Evolutionary conservation across 306 rosid genomes (phyloP).

Genomic region (Mimosa bimucronata): DNA sequence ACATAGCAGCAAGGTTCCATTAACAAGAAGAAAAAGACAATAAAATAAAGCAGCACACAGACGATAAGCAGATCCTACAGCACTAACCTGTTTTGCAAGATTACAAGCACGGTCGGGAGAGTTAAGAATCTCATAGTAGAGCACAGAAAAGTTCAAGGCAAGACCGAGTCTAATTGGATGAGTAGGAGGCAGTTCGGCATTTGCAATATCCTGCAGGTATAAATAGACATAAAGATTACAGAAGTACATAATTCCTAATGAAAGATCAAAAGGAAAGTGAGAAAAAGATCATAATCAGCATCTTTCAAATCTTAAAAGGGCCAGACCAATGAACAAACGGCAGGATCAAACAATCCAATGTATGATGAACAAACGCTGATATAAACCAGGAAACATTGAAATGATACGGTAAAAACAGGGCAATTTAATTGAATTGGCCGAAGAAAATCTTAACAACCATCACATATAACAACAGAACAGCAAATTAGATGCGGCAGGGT

Average conservation of each 20-base stretch:
- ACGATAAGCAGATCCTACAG: not conserved
- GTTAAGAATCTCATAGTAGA: constrained; percentile 94
- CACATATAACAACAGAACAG: not conserved
- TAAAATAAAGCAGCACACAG: not conserved
- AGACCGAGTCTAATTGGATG: constrained; percentile 98
- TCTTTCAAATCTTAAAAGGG: not conserved
- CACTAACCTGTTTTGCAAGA: constrained; percentile 92
- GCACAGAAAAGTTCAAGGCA: constrained; percentile 95
- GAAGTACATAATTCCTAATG: not conserved
- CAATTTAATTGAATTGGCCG: not conserved
- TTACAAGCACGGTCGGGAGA: constrained; percentile 99
- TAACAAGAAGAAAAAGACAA: not conserved
- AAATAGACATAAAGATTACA: not conserved
- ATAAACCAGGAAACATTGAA: not conserved
- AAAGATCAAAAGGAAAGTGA: not conserved
- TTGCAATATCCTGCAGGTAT: constrained; percentile 81
- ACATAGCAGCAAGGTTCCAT: constrained; percentile 27
- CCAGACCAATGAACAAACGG: not conserved
- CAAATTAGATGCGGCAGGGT: not conserved
- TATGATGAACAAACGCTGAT: not conserved
- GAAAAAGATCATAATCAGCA: constrained; percentile 11
- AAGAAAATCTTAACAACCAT: not conserved
- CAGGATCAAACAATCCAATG: not conserved
- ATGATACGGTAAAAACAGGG: not conserved
- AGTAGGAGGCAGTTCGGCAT: constrained; percentile 87